Base-by-base conservation (phyloP, 2,329 filamentous ascomycete species). In the Ascochyta lentis region DNA sequence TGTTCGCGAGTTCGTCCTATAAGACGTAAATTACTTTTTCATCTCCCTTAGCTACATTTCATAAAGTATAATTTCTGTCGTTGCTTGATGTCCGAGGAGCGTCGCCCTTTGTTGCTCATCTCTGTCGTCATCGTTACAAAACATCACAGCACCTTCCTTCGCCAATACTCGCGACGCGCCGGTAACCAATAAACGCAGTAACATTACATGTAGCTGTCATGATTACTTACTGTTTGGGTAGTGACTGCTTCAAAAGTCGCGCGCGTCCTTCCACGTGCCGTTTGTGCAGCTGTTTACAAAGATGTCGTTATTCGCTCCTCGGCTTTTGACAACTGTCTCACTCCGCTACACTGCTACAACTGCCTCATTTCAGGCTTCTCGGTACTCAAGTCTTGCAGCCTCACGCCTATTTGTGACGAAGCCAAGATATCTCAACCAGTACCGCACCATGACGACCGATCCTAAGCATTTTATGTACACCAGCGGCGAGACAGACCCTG, bases 401-500 rank as follows among this genome's bases (percentile, higher is more conserved):
- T 26, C 27, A 15, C 48, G 46, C 34, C 45, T 44, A 19, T n/a
- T 19, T 6, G 34, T 31, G 15, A 42, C 45, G 1, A 53, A 39
- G 37, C 40, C 46, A 42, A 38, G 44, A 5, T 43, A 26, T 23
- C 13, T 40, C 2, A 43, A 27, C 38, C 56, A 59, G 42, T 48
- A 50, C 56, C 54, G 49, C 39, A 61, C 45, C 3, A 65, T 67
- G 62, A 60, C 56, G 23, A 63, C 60, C 49, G 38, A 59, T 12
- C 64, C 73, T 6, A 38, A 75, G 46, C 73, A 77, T 39, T 76
- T 71, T 57, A 72, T 76, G 61, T 69, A 75, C 37, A 84, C 83
- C 4, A 83, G 81, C 0, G 83, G 83, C 33, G 71, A 76, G 16
- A 79, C 75, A 3, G 80, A 83, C 47, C 66, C 84, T 0, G 83